phyloP scores from a whole-genome alignment of 2,329 filamentous ascomycete genomes.

The Trichoderma breve region DNA sequence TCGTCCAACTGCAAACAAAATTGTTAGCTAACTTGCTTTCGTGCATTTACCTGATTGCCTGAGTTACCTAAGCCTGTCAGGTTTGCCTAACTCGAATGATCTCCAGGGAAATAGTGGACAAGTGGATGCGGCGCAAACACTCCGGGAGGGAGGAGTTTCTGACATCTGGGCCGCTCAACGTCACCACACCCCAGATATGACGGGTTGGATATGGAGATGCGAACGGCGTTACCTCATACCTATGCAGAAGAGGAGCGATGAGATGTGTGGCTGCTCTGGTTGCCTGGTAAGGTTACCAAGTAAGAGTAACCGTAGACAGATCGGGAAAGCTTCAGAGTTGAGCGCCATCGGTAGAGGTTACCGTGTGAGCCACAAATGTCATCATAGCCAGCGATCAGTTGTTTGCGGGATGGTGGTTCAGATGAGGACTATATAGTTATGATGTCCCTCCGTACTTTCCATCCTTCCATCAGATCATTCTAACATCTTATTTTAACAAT shows the following conservation, averaged over 20 bases:
- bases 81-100: background rate
- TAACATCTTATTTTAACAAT: background rate
- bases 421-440: background rate
- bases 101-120: background rate
- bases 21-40: background rate
- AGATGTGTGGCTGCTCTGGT: background rate
- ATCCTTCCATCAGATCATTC: background rate
- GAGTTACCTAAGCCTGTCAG: background rate
- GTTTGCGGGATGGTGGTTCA: background rate
- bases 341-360: constrained; percentile 7
- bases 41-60: background rate
- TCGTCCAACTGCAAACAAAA: background rate
- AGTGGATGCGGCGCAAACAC: background rate
- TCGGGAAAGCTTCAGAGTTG: background rate
- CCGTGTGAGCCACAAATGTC: constrained; percentile 12
- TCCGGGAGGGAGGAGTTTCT: background rate
- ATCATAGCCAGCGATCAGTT: constrained; percentile 12
- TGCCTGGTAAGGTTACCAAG: background rate
- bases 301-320: background rate
- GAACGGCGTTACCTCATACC: background rate
- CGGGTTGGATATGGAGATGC: background rate
- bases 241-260: background rate
- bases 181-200: constrained; percentile 14
- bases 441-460: background rate
- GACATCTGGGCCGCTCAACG: constrained; percentile 1